phyloP scores from a whole-genome alignment of 306 rosid species.

The Prunus davidiana region DNA sequence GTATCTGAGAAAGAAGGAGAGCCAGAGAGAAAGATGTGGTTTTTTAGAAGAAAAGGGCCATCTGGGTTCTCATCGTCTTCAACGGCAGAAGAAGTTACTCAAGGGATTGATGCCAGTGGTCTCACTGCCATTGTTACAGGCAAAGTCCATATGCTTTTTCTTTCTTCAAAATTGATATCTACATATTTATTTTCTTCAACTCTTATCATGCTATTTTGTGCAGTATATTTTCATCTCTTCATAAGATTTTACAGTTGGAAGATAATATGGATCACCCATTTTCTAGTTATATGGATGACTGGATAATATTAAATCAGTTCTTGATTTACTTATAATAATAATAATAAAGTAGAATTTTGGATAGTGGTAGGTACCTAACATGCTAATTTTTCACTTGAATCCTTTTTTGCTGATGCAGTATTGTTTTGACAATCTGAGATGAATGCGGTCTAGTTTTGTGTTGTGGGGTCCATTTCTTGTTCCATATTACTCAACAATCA shows the following conservation, averaged over 20 bases:
- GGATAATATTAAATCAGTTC: not conserved
- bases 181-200: not conserved
- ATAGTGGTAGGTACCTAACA: not conserved
- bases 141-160: not conserved
- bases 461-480: not conserved
- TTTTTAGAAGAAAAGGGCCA: slow-evolving; percentile 49
- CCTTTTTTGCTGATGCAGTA: not conserved
- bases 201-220: not conserved
- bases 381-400: not conserved
- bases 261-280: not conserved
- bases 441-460: not conserved
- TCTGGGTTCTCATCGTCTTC: slow-evolving; percentile 79
- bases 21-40: slow-evolving; percentile 48
- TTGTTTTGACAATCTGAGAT: not conserved
- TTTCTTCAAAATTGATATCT: not conserved
- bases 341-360: not conserved
- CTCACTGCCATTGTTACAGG: slow-evolving; percentile 91
- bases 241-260: not conserved
- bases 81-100: slow-evolving; percentile 74
- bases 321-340: not conserved
- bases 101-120: slow-evolving; percentile 63
- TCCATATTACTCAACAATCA: not conserved
- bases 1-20: not conserved
- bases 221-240: not conserved
- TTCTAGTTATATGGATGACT: too few species aligned